A percentile compares a stretch with the other conserved stretches of the same genome.
These are phyloP conservation scores for Aspergillus uvarum DNA, from an alignment of 2,329 filamentous ascomycete genomes.

Conservation along the genomic window DNA sequence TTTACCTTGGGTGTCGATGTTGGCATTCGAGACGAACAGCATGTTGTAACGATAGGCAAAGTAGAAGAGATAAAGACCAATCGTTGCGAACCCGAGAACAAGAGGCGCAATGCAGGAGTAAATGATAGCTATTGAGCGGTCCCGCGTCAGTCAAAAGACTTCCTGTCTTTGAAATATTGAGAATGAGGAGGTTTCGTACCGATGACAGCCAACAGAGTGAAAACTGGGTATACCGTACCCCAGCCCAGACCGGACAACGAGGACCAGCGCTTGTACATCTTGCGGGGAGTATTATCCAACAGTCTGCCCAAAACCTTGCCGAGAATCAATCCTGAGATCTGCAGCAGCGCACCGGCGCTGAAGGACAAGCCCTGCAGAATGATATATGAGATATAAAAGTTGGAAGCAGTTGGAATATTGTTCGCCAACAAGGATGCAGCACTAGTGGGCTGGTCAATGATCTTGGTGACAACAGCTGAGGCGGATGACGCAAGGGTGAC, in stretches of 20 bases:
- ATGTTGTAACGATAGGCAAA: constrained; percentile 88
- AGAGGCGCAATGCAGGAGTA: constrained; percentile 87
- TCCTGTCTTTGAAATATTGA: constrained; percentile 1
- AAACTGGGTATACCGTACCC: constrained; percentile 79
- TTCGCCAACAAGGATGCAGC: constrained; percentile 66
- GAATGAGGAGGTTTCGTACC: constrained; percentile 52
- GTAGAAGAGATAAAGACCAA: constrained; percentile 79
- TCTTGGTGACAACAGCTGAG: constrained; percentile 63
- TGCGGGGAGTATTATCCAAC: constrained; percentile 74
- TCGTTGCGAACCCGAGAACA: constrained; percentile 75
- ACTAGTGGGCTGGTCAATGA: constrained; percentile 61
- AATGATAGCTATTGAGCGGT: constrained; percentile 62
- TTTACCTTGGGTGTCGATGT: constrained; percentile 83
- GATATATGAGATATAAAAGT: constrained; percentile 95
- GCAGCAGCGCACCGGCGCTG: constrained; percentile 71
- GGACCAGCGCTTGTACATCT: constrained; percentile 77
- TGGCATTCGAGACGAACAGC: constrained; percentile 78
- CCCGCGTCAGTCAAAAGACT: background rate
- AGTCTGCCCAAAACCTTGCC: constrained; percentile 73
- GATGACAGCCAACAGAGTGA: constrained; percentile 78
- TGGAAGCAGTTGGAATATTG: constrained; percentile 79
- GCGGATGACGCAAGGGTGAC: constrained; percentile 81
- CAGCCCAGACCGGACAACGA: constrained; percentile 72
- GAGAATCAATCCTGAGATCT: constrained; percentile 70
- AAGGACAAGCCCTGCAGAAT: constrained; percentile 85